Conservation (phyloP, 768 basidiomycete genomes). For the Russula olivacea region DNA sequence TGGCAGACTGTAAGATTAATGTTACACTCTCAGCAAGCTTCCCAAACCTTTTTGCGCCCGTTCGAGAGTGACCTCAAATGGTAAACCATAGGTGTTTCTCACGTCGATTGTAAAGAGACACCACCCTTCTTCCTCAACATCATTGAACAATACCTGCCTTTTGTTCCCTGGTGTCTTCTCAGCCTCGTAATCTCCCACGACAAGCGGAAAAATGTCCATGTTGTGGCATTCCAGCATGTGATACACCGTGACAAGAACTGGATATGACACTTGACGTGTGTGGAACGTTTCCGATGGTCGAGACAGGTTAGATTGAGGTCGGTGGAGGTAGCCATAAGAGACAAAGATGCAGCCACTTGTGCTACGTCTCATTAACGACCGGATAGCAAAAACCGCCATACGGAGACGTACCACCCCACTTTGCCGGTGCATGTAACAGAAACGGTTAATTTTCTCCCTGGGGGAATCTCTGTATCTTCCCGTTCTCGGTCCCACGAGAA, state of each 20-base stretch:
- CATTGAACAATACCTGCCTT: conserved; percentile 33
- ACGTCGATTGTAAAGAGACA: conserved; percentile 88
- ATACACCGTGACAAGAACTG: conserved; percentile 90
- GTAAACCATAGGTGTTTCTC: conserved; percentile 84
- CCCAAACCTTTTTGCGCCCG: conserved; percentile 54
- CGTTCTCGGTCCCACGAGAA: conserved; percentile 61
- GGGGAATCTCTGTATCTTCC: conserved; percentile 50
- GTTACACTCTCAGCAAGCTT: not conserved
- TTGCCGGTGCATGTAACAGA: conserved; percentile 80
- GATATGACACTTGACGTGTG: conserved; percentile 81
- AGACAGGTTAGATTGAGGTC: conserved; percentile 32
- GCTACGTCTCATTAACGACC: conserved; percentile 36
- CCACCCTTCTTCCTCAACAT: conserved; percentile 56
- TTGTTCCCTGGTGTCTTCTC: conserved; percentile 22
- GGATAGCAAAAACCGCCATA: not conserved
- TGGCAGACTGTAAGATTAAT: not conserved
- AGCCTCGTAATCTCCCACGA: conserved; percentile 28
- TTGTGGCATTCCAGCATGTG: conserved; percentile 85
- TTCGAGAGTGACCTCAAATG: conserved; percentile 83
- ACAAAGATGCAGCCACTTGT: conserved; percentile 73
- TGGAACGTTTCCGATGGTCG: conserved; percentile 56
- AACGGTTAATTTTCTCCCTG: conserved; percentile 66
- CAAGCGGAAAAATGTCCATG: conserved; percentile 75
- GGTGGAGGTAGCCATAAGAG: conserved; percentile 71
- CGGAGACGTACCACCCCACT: conserved; percentile 71